Base-by-base conservation (phyloP, 1,284 basidiomycete genomes). In the Athelia sp. region DNA sequence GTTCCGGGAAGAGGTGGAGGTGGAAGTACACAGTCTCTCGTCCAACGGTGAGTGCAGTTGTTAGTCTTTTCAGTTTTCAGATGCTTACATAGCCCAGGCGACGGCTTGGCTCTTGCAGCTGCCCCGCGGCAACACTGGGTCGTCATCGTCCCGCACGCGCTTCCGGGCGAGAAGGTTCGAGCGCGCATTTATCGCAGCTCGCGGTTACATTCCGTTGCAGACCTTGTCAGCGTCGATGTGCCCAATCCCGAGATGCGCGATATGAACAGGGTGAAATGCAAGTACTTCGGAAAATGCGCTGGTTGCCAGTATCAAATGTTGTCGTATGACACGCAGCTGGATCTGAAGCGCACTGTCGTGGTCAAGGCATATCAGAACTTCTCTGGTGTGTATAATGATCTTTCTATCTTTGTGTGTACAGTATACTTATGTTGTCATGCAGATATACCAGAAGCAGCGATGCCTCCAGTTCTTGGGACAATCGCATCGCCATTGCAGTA, bases 291-390 rank as follows among this genome's bases (percentile, higher is more conserved):
- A 0, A 74, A 72, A 47, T 97, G 93, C 59, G 82, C 75, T 11
- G 87, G 86, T 1, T 90, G 85, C 59, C 87, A 90, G 60, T 88
- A 89, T 62, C 86, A 94, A 83, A 93, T 93, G 82, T 73, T 98
- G 2, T 84, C 92, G 0, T 98, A 98, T 59, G 81, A 87, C 15
- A 81, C 77, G 6, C 96, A 98, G 63, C 79, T 99, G 14, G 75
- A 84, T 29, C 75, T 96, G 54, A 99, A 99, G 68, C 80, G 83
- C 8, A 76, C 86, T 31, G 93, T 96, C 1, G 86, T 99, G n/a
- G 73, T 87, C 34, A 87, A 90, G 51, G 93, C 94, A 1, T 97
- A 92, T 65, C 65, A 75, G 58, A 87, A 82, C 56, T 95, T 88
- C 63, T 94, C 93, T 14, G 69, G 83, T 78, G 59, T 57, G 69